phyloP scores from a whole-genome alignment of 163 green algal species.

The Chlorella variabilis region DNA sequence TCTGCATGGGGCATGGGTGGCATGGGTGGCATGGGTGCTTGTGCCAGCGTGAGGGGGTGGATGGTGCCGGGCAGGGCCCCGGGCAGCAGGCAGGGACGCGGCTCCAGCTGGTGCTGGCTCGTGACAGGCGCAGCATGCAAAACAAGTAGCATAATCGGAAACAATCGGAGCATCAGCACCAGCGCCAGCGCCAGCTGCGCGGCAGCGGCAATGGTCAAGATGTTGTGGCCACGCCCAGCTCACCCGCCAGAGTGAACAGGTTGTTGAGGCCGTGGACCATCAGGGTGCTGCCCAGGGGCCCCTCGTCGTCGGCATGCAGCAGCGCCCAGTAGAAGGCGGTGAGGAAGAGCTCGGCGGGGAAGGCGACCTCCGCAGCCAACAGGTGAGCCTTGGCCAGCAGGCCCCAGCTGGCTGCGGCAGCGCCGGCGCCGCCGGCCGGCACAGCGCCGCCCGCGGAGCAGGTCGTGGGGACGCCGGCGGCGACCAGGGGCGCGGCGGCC shows the following conservation, averaged over 20 bases:
- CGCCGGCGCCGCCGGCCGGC: background rate
- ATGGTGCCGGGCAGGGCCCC: too few relatives aligned
- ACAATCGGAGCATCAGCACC: too few relatives aligned
- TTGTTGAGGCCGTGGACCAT: conserved; percentile 9
- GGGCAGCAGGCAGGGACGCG: too few relatives aligned
- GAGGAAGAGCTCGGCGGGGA: background rate
- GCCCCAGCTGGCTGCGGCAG: background rate
- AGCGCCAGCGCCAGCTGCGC: background rate
- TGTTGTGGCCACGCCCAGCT: too few relatives aligned
- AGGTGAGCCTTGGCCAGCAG: conserved; percentile 7
- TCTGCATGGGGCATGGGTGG: background rate
- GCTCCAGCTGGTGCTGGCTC: too few relatives aligned
- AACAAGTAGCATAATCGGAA: too few relatives aligned
- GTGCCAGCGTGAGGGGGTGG: too few relatives aligned
- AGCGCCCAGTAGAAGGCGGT: conserved; percentile 4
- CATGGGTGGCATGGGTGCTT: background rate
- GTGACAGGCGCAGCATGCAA: too few relatives aligned
- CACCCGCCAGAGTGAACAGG: conserved; percentile 5
- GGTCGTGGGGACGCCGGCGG: too few relatives aligned
- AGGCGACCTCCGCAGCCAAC: background rate
- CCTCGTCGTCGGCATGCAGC: background rate
- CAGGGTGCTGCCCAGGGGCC: background rate
- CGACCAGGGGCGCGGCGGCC: too few relatives aligned
- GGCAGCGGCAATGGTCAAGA: too few relatives aligned
- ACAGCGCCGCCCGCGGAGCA: background rate